Base-by-base conservation (phyloP, 1,284 basidiomycete genomes). In the Thecaphora thlaspeos region DNA sequence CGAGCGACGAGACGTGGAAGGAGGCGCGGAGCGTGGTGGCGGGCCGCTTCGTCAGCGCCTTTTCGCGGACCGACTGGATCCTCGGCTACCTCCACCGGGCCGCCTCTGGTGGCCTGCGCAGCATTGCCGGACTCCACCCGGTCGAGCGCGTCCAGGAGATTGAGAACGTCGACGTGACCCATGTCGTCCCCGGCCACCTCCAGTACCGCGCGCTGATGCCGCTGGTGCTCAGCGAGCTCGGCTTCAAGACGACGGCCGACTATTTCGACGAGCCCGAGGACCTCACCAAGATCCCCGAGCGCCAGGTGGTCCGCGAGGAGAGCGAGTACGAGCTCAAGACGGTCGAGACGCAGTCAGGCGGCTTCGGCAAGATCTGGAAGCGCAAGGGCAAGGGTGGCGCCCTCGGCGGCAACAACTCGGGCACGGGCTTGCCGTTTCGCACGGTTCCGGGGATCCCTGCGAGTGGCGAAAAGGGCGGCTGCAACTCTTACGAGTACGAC, bases 261-360 rank as follows among this genome's bases (percentile, higher is more conserved):
- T 77, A 75, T 65, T 77, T 77, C 61, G 75, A 77, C 50, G 75
- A 77, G 58, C 75, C 75, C 5, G 75, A 76, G 40, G 71, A 75
- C 30, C 55, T 77, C 19, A 59, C 60, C 21, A 61, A 65, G 24
- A 67, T 77, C 5, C 75, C 74, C 2, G 75, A 76, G 41, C 50
- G 75, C 23, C 65, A 77, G 43, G 58, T 75, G 7, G 57, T 74
- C 4, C 51, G 21, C 10, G 52, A 58, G 19, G 36, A 51, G 2
- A 38, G 22, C 17, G 41, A 62, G 1, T 15, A 55, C 18, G 69
- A 72, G 48, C 53, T 68, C 40, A 69, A 63, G 42, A 42, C 63
- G 5, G 64, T 70, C n/a, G 34, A 59, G 5, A 71, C 66, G 21
- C 60, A 56, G 42, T 55, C 68, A 12, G 69, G 67, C 10, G 70